These are phyloP conservation scores for Claviceps sp. DNA, from an alignment of 2,329 filamentous ascomycete genomes.

Conservation along the genomic window DNA sequence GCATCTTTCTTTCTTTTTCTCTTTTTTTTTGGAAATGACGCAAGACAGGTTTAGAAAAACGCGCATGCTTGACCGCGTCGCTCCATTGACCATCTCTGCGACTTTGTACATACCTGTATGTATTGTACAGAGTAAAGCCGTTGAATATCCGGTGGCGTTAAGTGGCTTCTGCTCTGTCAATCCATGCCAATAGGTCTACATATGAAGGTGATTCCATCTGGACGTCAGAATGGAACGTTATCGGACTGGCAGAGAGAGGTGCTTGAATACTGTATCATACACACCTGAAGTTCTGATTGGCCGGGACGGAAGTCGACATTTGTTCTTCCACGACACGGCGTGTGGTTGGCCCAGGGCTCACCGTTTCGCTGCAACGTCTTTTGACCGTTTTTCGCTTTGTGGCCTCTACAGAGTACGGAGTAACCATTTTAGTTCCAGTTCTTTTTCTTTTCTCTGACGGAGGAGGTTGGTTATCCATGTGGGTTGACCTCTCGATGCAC, in stretches of 20 bases:
- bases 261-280: background rate
- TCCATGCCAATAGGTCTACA: background rate
- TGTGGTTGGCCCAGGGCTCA: background rate
- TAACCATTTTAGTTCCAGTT: background rate
- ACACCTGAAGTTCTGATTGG: background rate
- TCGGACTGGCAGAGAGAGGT: background rate
- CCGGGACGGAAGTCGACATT: background rate
- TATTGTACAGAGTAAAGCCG: background rate
- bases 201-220: background rate
- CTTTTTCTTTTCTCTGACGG: background rate
- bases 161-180: background rate
- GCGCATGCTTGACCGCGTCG: background rate
- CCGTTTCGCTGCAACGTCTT: background rate
- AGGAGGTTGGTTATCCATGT: slow-evolving; percentile 3
- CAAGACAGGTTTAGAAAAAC: background rate
- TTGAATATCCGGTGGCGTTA: background rate
- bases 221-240: background rate
- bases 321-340: background rate
- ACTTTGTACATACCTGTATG: no score
- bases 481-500: background rate
- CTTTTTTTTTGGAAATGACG: background rate
- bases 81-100: no score
- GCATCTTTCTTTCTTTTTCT: background rate
- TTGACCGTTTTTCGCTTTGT: background rate
- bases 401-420: background rate